These are phyloP conservation scores for Cylindrotheca closterium DNA, from an alignment of 108 stramenopile species.

Conservation along the genomic window DNA sequence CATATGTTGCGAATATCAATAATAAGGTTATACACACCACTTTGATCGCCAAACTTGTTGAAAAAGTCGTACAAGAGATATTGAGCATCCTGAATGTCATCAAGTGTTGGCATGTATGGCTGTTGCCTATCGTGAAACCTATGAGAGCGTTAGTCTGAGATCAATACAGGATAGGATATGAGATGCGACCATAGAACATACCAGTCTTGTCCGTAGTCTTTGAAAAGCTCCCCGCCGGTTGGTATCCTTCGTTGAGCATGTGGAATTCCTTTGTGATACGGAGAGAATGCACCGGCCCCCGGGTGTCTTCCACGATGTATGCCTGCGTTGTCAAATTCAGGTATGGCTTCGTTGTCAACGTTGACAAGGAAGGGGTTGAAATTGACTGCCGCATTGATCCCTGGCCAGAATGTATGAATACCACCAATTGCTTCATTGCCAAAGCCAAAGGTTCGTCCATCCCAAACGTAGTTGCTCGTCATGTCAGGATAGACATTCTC, in stretches of 20 bases:
- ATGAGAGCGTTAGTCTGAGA: too few relatives aligned
- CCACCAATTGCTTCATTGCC: background rate
- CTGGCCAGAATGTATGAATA: slow-evolving; percentile 35
- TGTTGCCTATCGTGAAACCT: slow-evolving; percentile 49
- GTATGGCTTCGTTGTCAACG: slow-evolving; percentile 17
- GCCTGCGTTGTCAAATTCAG: slow-evolving; percentile 11
- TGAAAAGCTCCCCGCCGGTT: slow-evolving; percentile 71
- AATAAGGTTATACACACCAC: slow-evolving; percentile 2
- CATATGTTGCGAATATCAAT: slow-evolving; percentile 6
- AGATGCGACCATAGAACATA: too few relatives aligned
- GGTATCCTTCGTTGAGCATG: slow-evolving; percentile 30
- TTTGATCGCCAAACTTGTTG: background rate
- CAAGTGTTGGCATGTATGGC: background rate
- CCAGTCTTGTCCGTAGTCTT: slow-evolving; percentile 58
- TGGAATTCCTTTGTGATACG: slow-evolving; percentile 33
- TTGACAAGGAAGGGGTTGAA: slow-evolving; percentile 34
- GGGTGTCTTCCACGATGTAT: slow-evolving; percentile 48
- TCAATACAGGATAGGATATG: too few relatives aligned
- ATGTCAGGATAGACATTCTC: slow-evolving; percentile 29
- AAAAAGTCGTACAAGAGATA: background rate
- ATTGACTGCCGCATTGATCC: slow-evolving; percentile 46
- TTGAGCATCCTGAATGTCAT: slow-evolving; percentile 7
- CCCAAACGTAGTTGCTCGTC: slow-evolving; percentile 44
- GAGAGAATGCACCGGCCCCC: slow-evolving; percentile 26
- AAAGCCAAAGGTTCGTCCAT: slow-evolving; percentile 32